Evolutionary conservation across 768 basidiomycete genomes (phyloP).

Genomic region (Psilocybe cubensis): DNA sequence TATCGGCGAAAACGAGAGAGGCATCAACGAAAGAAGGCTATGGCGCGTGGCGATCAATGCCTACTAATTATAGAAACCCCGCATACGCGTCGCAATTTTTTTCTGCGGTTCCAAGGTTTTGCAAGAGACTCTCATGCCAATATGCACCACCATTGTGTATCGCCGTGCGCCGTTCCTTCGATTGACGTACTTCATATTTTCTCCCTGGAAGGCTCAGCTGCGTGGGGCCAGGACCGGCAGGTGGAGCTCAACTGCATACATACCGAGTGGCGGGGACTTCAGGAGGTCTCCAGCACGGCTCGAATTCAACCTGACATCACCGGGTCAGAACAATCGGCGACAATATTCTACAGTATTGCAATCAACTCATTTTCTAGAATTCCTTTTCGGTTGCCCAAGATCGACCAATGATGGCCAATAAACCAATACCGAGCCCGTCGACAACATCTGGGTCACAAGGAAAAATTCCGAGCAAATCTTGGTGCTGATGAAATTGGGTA

Average conservation of each 20-base stretch:
- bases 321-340: background rate
- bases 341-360: too few relatives aligned
- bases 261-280: too few relatives aligned
- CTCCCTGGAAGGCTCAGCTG: too few relatives aligned
- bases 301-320: background rate
- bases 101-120: too few relatives aligned
- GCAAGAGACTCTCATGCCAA: background rate
- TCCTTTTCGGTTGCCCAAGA: background rate
- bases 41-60: background rate
- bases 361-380: background rate
- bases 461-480: background rate
- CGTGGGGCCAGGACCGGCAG: background rate
- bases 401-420: background rate
- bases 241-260: background rate
- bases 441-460: background rate
- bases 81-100: background rate
- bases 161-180: too few relatives aligned
- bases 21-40: background rate
- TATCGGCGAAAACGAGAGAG: background rate
- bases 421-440: constrained; percentile 1
- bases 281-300: background rate
- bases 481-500: background rate
- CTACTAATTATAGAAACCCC: background rate
- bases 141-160: background rate
- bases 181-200: too few relatives aligned